phyloP scores from a whole-genome alignment of 345 rosid species.

The Boechera stricta region DNA sequence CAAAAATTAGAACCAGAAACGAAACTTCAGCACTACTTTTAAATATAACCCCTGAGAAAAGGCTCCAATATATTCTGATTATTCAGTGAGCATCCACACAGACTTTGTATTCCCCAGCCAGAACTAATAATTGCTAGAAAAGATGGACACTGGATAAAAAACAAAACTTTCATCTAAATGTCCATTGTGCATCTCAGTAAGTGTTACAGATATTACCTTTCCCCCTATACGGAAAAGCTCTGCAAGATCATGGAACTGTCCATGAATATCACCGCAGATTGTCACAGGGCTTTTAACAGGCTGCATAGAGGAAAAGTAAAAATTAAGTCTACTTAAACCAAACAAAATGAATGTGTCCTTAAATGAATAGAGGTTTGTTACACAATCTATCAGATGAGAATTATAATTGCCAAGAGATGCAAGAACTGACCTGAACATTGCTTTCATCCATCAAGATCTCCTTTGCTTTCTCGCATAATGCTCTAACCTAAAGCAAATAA shows the following conservation, averaged over 20 bases:
- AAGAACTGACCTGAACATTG: conserved; percentile 86
- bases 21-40: neutral
- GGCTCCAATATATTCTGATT: conserved; percentile 1
- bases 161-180: conserved; percentile 1
- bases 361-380: conserved; percentile 2
- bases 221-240: conserved; percentile 99
- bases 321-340: conserved; percentile 17
- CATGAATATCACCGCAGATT: conserved; percentile 98
- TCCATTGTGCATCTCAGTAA: conserved; percentile 7
- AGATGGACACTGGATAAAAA: conserved; percentile 1
- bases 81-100: conserved; percentile 1
- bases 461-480: conserved; percentile 94
- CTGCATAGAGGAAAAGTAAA: conserved; percentile 48
- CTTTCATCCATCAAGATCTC: conserved; percentile 97
- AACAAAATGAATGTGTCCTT: conserved; percentile 12
- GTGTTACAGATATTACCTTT: conserved; percentile 58
- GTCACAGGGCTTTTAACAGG: conserved; percentile 99
- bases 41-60: conserved; percentile 15
- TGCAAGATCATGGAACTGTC: conserved; percentile 99
- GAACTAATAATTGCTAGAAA: conserved; percentile 14
- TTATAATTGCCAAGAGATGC: conserved; percentile 3
- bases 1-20: conserved; percentile 10
- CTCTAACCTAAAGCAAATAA: conserved; percentile 65
- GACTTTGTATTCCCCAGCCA: conserved; percentile 9
- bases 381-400: conserved; percentile 12